Conservation (phyloP, 2,329 filamentous ascomycete species). For the Elsinoe arachidis region DNA sequence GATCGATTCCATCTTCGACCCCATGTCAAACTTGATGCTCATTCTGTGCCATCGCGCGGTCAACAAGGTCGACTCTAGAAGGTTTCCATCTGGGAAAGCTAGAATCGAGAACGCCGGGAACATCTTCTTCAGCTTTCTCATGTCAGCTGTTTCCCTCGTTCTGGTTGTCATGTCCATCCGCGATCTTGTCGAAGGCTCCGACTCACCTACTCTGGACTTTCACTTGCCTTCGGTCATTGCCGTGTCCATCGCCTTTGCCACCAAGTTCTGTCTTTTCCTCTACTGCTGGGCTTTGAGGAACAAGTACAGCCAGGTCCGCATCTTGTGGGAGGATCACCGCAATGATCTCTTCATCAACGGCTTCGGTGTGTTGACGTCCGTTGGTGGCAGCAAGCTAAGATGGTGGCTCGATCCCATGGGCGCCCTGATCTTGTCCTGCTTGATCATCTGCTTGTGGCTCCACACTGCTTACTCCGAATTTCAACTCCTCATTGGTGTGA, state of each 20-base stretch:
- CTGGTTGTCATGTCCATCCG: conserved; percentile 80
- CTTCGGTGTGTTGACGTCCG: conserved; percentile 72
- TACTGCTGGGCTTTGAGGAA: conserved; percentile 90
- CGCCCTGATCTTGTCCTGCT: conserved; percentile 69
- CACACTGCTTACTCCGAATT: conserved; percentile 83
- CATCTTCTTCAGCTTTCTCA: conserved; percentile 91
- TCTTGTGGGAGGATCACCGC: conserved; percentile 93
- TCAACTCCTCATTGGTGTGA: conserved; percentile 80
- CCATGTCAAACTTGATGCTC: conserved; percentile 76
- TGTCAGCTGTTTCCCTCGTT: conserved; percentile 85
- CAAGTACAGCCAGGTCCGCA: conserved; percentile 83
- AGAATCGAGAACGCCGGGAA: conserved; percentile 93
- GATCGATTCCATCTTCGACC: conserved; percentile 92
- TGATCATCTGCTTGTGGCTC: conserved; percentile 76
- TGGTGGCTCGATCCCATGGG: conserved; percentile 97
- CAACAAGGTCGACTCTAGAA: conserved; percentile 71
- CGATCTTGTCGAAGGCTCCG: conserved; percentile 51
- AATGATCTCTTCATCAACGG: conserved; percentile 97
- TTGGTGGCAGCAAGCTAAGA: conserved; percentile 74
- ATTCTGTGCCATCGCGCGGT: conserved; percentile 84
- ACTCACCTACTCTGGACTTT: conserved; percentile 45
- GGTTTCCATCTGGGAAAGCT: conserved; percentile 86
- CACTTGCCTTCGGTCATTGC: conserved; percentile 77
- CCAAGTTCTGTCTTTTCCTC: conserved; percentile 74
- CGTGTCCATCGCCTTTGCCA: conserved; percentile 72